These are phyloP conservation scores for Mrakia gelida DNA, from an alignment of 768 basidiomycete species.

Conservation along the genomic window DNA sequence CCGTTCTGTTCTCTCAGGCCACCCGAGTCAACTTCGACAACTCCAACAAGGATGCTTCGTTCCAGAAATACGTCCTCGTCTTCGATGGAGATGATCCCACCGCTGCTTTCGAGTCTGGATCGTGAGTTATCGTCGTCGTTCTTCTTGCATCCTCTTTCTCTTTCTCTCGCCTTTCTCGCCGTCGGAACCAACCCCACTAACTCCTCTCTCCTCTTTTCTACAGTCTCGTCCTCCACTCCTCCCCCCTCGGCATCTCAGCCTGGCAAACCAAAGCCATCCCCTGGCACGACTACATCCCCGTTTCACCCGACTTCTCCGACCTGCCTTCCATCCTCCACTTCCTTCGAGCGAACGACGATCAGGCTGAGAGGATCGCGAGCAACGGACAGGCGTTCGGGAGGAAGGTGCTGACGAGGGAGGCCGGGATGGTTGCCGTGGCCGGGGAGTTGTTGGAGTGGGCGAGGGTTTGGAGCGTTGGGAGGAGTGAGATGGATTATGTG, in stretches of 20 bases:
- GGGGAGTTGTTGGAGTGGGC: conserved; percentile 26
- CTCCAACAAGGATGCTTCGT: background rate
- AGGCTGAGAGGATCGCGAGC: conserved; percentile 21
- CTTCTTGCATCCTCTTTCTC: background rate
- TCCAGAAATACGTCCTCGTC: conserved; percentile 23
- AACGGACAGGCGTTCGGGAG: conserved; percentile 23
- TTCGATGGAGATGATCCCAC: conserved; percentile 23
- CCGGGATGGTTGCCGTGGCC: background rate
- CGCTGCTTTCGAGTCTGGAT: conserved; percentile 26
- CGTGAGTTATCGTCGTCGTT: conserved; percentile 2
- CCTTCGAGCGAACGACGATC: conserved; percentile 31
- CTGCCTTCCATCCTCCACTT: conserved; percentile 26
- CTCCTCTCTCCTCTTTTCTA: background rate
- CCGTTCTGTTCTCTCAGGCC: background rate
- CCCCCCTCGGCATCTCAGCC: conserved; percentile 18
- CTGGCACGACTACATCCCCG: conserved; percentile 30
- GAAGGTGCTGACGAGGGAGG: conserved; percentile 21
- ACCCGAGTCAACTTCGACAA: conserved; percentile 19
- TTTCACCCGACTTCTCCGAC: conserved; percentile 31
- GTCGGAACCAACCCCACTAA: background rate
- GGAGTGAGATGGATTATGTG: conserved; percentile 4
- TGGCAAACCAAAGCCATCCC: conserved; percentile 32
- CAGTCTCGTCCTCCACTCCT: conserved; percentile 25
- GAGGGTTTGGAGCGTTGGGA: conserved; percentile 22
- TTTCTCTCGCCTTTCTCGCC: background rate